Conservation (phyloP, 129 eudicot species). For the Solidago caesia region DNA sequence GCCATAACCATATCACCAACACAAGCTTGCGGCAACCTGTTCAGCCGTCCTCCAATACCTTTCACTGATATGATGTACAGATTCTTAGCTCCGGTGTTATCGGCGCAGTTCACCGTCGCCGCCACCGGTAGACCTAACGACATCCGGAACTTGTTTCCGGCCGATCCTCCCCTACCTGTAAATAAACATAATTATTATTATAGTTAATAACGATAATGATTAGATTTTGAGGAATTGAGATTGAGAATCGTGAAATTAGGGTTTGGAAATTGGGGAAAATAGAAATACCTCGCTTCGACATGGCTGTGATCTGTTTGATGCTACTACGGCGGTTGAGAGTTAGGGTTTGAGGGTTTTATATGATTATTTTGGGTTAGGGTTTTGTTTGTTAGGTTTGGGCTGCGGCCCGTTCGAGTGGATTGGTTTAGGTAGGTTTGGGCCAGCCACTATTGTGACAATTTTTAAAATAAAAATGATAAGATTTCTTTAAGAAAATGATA, state of each 20-base stretch:
- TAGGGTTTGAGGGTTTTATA: slow-evolving; percentile 32
- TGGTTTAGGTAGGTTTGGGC: background rate
- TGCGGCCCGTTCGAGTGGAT: background rate
- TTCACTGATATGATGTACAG: slow-evolving; percentile 86
- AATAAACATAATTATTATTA: background rate
- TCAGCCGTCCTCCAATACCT: slow-evolving; percentile 79
- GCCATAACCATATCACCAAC: slow-evolving; percentile 99
- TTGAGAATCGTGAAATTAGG: background rate
- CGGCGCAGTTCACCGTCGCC: slow-evolving; percentile 95
- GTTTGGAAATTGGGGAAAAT: background rate
- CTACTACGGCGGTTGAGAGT: background rate
- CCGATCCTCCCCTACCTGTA: slow-evolving; percentile 94
- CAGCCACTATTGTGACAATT: background rate
- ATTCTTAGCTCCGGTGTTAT: slow-evolving; percentile 91
- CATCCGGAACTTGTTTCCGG: slow-evolving; percentile 96
- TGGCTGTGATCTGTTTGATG: slow-evolving; percentile 34
- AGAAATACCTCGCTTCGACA: slow-evolving; percentile 63
- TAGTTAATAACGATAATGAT: background rate
- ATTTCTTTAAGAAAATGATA: background rate
- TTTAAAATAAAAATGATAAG: no score
- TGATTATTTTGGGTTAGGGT: background rate
- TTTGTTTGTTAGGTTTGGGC: slow-evolving; percentile 17
- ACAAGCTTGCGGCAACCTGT: slow-evolving; percentile 86
- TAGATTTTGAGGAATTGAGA: background rate
- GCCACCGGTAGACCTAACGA: slow-evolving; percentile 98